A percentile compares a stretch with the other conserved stretches of the same genome.
phyloP scores from a whole-genome alignment of 2,329 filamentous ascomycete species.

The Alternaria hordeiaustralica region DNA sequence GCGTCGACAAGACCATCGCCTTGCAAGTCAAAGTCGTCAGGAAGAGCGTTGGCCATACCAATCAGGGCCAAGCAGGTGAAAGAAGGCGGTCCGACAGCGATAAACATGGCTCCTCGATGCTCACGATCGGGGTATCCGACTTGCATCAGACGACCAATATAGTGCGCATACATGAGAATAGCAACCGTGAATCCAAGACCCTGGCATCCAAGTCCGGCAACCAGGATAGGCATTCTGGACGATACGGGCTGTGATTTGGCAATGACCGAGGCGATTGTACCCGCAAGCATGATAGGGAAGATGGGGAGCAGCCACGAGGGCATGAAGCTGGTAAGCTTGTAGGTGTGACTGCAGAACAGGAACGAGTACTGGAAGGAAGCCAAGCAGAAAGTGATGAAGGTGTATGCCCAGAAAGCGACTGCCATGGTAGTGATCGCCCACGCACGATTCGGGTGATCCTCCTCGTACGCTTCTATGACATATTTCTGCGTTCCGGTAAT shows the following conservation, averaged over 20 bases:
- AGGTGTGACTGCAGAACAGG: slow-evolving; percentile 67
- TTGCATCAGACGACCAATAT: slow-evolving; percentile 74
- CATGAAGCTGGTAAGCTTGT: slow-evolving; percentile 71
- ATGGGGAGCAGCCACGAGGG: slow-evolving; percentile 77
- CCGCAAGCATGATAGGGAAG: slow-evolving; percentile 75
- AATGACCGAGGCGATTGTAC: slow-evolving; percentile 73
- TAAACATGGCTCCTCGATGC: slow-evolving; percentile 74
- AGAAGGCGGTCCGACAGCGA: slow-evolving; percentile 75
- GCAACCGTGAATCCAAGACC: slow-evolving; percentile 73
- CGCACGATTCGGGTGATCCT: slow-evolving; percentile 48
- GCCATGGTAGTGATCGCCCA: slow-evolving; percentile 51
- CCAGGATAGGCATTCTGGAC: slow-evolving; percentile 66
- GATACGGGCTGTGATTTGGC: slow-evolving; percentile 64
- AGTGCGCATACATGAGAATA: slow-evolving; percentile 74
- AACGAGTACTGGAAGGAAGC: slow-evolving; percentile 64
- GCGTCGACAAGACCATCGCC: slow-evolving; percentile 56
- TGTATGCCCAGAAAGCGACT: slow-evolving; percentile 54
- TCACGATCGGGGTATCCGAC: slow-evolving; percentile 68
- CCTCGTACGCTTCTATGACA: slow-evolving; percentile 39
- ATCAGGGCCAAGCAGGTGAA: slow-evolving; percentile 75
- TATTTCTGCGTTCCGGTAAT: slow-evolving; percentile 52
- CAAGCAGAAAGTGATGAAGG: slow-evolving; percentile 49
- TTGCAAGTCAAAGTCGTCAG: slow-evolving; percentile 55
- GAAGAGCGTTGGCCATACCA: slow-evolving; percentile 67
- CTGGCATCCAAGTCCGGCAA: slow-evolving; percentile 72